These are phyloP conservation scores for Tricladium varicosporioides DNA, from an alignment of 2,329 filamentous ascomycete species.

Conservation along the genomic window DNA sequence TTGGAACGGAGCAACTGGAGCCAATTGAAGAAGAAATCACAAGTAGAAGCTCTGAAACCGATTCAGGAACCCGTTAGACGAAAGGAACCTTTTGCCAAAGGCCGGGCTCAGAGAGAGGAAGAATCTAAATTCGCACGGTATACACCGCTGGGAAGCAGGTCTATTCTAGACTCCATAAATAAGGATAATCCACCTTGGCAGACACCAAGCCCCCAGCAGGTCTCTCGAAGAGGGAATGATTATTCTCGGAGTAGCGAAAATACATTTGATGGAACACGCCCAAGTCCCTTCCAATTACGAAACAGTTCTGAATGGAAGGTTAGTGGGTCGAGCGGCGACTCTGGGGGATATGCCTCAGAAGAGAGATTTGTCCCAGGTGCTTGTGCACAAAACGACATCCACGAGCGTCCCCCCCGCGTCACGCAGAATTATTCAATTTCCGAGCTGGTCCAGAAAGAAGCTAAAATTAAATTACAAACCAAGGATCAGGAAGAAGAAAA, in stretches of 20 bases:
- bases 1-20: conserved; percentile 10
- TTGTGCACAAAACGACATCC: too few species aligned
- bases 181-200: not conserved
- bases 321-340: too few species aligned
- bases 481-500: conserved; percentile 2
- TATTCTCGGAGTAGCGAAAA: too few species aligned
- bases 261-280: too few species aligned
- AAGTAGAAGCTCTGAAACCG: not conserved
- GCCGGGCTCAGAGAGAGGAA: conserved; percentile 27
- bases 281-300: too few species aligned
- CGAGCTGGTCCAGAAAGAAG: not conserved
- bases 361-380: too few species aligned
- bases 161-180: not conserved
- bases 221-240: too few species aligned
- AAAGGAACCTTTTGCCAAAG: conserved; percentile 17
- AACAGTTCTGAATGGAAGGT: too few species aligned
- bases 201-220: too few species aligned
- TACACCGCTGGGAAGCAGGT: conserved; percentile 19
- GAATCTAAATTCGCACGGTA: conserved; percentile 24
- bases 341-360: too few species aligned
- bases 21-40: conserved; percentile 16
- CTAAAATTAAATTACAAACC: not conserved
- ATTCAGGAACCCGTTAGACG: not conserved
- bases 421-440: too few species aligned
- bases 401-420: too few species aligned